phyloP scores from a whole-genome alignment of 495 filamentous ascomycete species.

The Cercophora samala region DNA sequence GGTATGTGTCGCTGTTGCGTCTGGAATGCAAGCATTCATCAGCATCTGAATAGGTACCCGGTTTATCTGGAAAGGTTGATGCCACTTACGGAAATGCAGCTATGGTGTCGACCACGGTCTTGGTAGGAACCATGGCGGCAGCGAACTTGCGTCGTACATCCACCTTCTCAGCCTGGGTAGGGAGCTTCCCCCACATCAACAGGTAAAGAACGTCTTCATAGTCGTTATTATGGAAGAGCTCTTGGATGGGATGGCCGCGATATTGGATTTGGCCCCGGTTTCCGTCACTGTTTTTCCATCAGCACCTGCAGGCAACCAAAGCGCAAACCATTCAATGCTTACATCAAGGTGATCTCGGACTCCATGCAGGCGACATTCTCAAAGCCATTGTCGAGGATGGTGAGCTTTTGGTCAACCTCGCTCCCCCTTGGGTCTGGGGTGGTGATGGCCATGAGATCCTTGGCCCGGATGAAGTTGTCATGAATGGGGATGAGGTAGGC shows the following conservation, averaged over 20 bases:
- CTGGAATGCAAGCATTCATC: background rate
- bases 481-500: slow-evolving; percentile 5
- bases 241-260: slow-evolving; percentile 41
- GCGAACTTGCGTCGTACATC: slow-evolving; percentile 3
- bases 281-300: slow-evolving; percentile 32
- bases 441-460: slow-evolving; percentile 4
- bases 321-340: background rate
- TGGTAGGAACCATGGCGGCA: background rate
- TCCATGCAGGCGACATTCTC: slow-evolving; percentile 53
- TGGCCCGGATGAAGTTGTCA: slow-evolving; percentile 4
- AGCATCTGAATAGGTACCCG: background rate
- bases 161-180: slow-evolving; percentile 33
- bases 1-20: slow-evolving; percentile 2
- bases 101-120: slow-evolving; percentile 10
- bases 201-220: slow-evolving; percentile 44
- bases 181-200: slow-evolving; percentile 44
- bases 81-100: slow-evolving; percentile 11
- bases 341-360: slow-evolving; percentile 50
- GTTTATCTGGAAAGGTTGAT: background rate
- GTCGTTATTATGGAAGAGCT: slow-evolving; percentile 39
- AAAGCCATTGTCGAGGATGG: slow-evolving; percentile 53
- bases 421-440: background rate
- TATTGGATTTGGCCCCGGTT: slow-evolving; percentile 40
- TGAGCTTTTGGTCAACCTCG: slow-evolving; percentile 25
- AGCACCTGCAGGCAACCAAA: background rate